Evolutionary conservation across 2,329 filamentous ascomycete genomes (phyloP), one percentile per base, ranked within the genome.

Genomic region (Fusarium udum): DNA sequence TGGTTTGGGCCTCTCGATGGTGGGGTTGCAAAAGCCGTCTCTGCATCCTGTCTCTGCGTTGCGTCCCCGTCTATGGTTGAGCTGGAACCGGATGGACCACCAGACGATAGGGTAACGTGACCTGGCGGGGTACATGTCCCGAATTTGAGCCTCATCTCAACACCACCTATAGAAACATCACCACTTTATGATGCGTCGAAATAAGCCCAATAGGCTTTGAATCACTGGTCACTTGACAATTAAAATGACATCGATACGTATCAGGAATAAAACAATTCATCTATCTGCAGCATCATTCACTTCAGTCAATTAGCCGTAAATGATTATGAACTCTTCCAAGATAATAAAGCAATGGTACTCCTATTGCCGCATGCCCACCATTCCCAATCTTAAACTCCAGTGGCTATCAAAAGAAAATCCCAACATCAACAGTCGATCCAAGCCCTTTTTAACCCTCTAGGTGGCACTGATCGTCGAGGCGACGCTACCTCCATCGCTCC

Each of bases 401-500:
- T 48, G 24, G 36, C 49, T 60, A 53, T 64, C 34, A 65, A 65
- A 64, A 43, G 11, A 61, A 32, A 69, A 61, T 59, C 53, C 56
- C 55, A 46, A 59, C 22, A 61, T 57, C 20, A 36, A 57, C 59
- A 48, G 32, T 40, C n/a, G 20, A 48, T 61, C 69, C 55, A 68
- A 62, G 37, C 34, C n/a, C 43, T 40, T n/a, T 55, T n/a, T 24
- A 24, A 24, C 48, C 42, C 36, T 65, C 64, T 74, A 76, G 20
- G 55, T 64, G 45, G 78, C 79, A 59, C 80, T 81, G 12, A 78
- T 73, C 12, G 77, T 80, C 26, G 83, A 84, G 12, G 78, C 79
- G 58, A 83, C 74, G 66, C 83, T 84, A 3, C 80, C 81, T 20
- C 74, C 75, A 34, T 84, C 83, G 64, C 83, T 84, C 16, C 72